These are phyloP conservation scores for Neonectria coccinea DNA, from an alignment of 2,329 filamentous ascomycete species.

Conservation along the genomic window DNA sequence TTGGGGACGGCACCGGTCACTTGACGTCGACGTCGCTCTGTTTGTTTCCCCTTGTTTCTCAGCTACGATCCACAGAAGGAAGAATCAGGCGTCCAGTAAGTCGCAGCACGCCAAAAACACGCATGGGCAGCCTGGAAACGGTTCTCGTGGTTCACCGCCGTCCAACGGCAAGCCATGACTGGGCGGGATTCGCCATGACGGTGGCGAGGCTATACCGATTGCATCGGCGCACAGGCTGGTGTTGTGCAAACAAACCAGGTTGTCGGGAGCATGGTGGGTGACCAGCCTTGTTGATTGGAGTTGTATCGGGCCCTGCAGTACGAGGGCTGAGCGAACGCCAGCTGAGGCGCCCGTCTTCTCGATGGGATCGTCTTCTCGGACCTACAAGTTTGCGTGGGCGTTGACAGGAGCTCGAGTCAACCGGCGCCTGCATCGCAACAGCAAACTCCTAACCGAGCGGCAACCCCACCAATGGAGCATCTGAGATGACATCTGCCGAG, in stretches of 20 bases:
- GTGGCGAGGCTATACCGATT: neutral
- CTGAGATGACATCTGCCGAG: neutral
- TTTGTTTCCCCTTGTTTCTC: too few relatives aligned
- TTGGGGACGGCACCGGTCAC: slow-evolving; percentile 1
- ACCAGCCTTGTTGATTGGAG: neutral
- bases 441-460: neutral
- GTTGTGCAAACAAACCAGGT: slow-evolving; percentile 24
- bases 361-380: neutral
- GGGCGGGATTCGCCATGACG: neutral
- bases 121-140: neutral
- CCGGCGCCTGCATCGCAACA: neutral
- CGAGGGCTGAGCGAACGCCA: neutral
- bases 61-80: too few relatives aligned
- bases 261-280: slow-evolving; percentile 8
- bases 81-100: neutral
- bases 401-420: neutral
- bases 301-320: neutral
- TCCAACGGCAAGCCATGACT: neutral
- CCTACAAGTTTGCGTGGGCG: neutral
- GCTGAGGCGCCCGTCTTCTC: neutral
- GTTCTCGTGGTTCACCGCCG: neutral
- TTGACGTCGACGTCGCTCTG: neutral
- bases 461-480: neutral
- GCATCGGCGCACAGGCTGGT: neutral
- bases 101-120: too few relatives aligned